Evolutionary conservation across 176 grass and related monocot genomes (phyloP).

Genomic region (Triticum turgidum): DNA sequence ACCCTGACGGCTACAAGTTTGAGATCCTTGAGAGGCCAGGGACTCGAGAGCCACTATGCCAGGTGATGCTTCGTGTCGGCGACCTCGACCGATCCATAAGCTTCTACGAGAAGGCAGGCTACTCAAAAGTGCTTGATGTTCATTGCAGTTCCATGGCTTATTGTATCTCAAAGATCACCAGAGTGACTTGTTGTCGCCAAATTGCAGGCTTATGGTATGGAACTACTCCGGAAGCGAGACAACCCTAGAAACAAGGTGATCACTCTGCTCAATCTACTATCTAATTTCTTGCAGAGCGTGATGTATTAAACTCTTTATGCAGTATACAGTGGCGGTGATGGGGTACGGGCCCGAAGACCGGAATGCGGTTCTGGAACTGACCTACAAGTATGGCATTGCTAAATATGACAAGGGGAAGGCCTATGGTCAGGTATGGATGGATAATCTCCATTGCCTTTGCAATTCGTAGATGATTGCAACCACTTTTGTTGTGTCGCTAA

Average conservation of each 20-base stretch:
- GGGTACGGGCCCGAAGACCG: slow-evolving; percentile 66
- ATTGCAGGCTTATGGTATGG: slow-evolving; percentile 57
- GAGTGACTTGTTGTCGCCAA: neutral
- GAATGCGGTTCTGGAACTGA: slow-evolving; percentile 58
- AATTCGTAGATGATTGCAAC: too few species aligned
- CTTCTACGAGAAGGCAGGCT: slow-evolving; percentile 67
- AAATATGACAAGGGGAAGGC: slow-evolving; percentile 69
- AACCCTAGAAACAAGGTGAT: slow-evolving; percentile 70
- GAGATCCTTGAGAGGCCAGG: slow-evolving; percentile 70
- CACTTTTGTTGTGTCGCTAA: neutral
- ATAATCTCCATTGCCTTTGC: neutral
- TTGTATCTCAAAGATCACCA: neutral
- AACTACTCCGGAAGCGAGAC: slow-evolving; percentile 51
- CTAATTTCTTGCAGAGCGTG: neutral
- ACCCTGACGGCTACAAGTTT: slow-evolving; percentile 82
- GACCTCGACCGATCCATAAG: slow-evolving; percentile 57
- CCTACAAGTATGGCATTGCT: slow-evolving; percentile 58
- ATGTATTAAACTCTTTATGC: neutral
- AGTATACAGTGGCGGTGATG: slow-evolving; percentile 62
- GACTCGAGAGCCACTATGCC: slow-evolving; percentile 61
- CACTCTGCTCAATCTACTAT: neutral
- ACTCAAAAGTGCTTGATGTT: neutral
- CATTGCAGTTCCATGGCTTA: neutral
- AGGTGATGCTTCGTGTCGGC: slow-evolving; percentile 73
- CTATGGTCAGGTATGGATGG: slow-evolving; percentile 54